Percentiles rank a stretch among this genome's conserved stretches.
Conservation (phyloP, 2,329 filamentous ascomycete species). For the Cladosporium sp. region DNA sequence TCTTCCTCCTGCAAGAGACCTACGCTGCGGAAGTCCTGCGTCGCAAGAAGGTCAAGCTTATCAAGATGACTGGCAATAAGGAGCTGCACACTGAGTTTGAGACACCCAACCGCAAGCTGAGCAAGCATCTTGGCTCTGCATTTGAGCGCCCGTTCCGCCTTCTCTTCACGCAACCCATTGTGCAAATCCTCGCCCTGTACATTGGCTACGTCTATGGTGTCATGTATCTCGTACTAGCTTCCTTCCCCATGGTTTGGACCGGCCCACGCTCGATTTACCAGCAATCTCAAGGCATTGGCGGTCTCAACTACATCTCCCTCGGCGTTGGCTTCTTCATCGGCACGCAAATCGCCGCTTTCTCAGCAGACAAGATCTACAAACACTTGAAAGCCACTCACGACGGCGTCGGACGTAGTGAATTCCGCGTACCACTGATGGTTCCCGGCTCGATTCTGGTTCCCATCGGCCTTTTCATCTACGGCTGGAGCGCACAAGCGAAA, state of each 20-base stretch:
- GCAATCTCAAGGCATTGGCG: constrained; percentile 27
- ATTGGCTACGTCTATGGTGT: constrained; percentile 37
- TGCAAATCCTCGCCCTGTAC: constrained; percentile 34
- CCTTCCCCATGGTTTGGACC: constrained; percentile 32
- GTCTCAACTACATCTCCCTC: constrained; percentile 46
- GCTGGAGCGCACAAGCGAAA: constrained; percentile 52
- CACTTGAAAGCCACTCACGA: constrained; percentile 35
- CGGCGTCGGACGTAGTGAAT: constrained; percentile 38
- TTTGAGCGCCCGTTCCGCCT: constrained; percentile 34
- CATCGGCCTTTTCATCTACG: constrained; percentile 54
- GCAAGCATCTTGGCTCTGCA: constrained; percentile 28
- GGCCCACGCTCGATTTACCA: constrained; percentile 20
- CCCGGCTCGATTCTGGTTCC: constrained; percentile 52
- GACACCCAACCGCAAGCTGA: constrained; percentile 31
- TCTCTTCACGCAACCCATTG: constrained; percentile 35
- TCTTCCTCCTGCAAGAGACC: constrained; percentile 62
- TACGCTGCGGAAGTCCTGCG: constrained; percentile 61
- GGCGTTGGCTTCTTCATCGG: constrained; percentile 60
- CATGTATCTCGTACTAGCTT: constrained; percentile 36
- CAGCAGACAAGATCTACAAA: constrained; percentile 36
- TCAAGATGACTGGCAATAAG: constrained; percentile 55
- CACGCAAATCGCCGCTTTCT: constrained; percentile 35
- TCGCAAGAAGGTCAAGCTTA: constrained; percentile 53
- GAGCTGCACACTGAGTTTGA: constrained; percentile 52
- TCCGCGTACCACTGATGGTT: constrained; percentile 51